Evolutionary conservation across 2,329 filamentous ascomycete genomes (phyloP).

Genomic region (Penicillium sp.): DNA sequence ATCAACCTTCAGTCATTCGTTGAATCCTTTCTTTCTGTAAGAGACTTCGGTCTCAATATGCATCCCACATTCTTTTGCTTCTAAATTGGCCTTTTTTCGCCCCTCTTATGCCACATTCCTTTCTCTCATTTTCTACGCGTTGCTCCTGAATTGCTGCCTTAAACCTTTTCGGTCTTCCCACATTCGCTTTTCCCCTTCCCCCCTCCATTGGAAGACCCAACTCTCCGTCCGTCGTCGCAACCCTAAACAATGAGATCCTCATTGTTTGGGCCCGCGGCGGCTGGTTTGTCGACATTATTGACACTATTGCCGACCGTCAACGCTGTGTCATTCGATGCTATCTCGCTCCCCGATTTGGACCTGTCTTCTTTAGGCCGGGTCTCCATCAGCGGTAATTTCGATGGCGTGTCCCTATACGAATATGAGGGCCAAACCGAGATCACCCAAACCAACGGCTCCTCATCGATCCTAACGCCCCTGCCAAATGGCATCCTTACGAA

Average conservation of each 20-base stretch:
- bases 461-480: slow-evolving; percentile 76
- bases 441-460: slow-evolving; percentile 67
- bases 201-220: slow-evolving; percentile 5
- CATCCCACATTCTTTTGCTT: slow-evolving; percentile 16
- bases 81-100: slow-evolving; percentile 3
- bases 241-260: slow-evolving; percentile 47
- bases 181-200: slow-evolving; percentile 14
- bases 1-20: slow-evolving; percentile 12
- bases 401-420: slow-evolving; percentile 85
- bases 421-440: slow-evolving; percentile 74
- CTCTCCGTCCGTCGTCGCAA: slow-evolving; percentile 37
- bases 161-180: slow-evolving; percentile 16
- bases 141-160: slow-evolving; percentile 20
- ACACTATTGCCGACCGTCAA: slow-evolving; percentile 27
- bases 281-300: slow-evolving; percentile 36
- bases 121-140: slow-evolving; percentile 18
- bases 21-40: slow-evolving; percentile 7
- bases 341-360: slow-evolving; percentile 57
- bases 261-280: slow-evolving; percentile 47
- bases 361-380: slow-evolving; percentile 76
- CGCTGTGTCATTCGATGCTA: slow-evolving; percentile 38
- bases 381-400: slow-evolving; percentile 84
- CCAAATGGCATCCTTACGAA: slow-evolving; percentile 82
- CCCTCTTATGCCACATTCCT: slow-evolving; percentile 9
- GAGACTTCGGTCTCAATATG: slow-evolving; percentile 13